Conservation (phyloP, 202 grass and related monocot genomes). For the Alloteropsis angusta region DNA sequence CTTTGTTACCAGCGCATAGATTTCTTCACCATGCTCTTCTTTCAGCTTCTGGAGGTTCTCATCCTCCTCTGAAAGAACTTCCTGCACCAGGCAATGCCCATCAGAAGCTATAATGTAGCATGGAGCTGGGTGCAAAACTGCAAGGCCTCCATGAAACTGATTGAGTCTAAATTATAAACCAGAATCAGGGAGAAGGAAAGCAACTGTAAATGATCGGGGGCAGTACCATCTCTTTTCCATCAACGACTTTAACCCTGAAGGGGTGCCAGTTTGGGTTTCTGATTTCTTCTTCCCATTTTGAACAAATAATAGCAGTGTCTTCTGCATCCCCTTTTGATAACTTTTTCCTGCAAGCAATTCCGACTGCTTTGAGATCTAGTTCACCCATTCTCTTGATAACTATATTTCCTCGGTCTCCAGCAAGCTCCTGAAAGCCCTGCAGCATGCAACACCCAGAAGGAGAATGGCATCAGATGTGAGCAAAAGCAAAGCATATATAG, state of each 20-base stretch:
- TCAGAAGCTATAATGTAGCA: not conserved
- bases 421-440: conserved; percentile 46
- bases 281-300: conserved; percentile 59
- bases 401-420: conserved; percentile 25
- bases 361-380: conserved; percentile 34
- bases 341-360: conserved; percentile 26
- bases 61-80: conserved; percentile 25
- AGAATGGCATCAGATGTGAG: not conserved
- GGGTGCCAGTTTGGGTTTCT: conserved; percentile 58
- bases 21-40: conserved; percentile 21
- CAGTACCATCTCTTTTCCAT: conserved; percentile 19
- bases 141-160: not conserved
- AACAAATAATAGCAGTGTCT: conserved; percentile 19
- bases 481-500: not conserved
- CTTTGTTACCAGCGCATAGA: conserved; percentile 7
- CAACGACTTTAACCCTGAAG: conserved; percentile 31
- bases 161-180: not conserved
- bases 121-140: not conserved
- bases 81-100: conserved; percentile 14
- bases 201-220: not conserved
- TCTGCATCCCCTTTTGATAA: conserved; percentile 37
- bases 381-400: conserved; percentile 49
- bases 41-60: conserved; percentile 9
- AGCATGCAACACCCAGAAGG: conserved; percentile 4
- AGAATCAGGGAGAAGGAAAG: not conserved